phyloP scores from a whole-genome alignment of 768 basidiomycete species.

The Tylopilus plumbeoviolaceoides region DNA sequence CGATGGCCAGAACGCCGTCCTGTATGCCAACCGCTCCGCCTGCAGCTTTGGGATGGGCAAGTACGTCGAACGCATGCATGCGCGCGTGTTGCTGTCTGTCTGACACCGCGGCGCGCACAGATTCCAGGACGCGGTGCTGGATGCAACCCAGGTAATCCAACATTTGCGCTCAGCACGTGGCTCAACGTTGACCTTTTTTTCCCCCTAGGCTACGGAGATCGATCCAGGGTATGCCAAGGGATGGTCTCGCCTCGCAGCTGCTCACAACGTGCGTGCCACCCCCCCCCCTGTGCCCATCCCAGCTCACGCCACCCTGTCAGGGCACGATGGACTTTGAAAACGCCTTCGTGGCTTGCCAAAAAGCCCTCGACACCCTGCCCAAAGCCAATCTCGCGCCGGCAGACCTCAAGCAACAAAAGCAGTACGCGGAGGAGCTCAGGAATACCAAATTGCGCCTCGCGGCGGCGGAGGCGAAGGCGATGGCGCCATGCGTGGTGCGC shows the following conservation, averaged over 20 bases:
- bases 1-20: neutral
- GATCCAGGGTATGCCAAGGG: constrained; percentile 2
- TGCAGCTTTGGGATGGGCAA: neutral
- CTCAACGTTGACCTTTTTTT: neutral
- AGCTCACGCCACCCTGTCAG: neutral
- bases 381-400: neutral
- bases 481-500: neutral
- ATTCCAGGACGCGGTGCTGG: neutral
- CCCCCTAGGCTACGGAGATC: neutral
- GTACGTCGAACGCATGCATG: neutral
- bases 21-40: constrained; percentile 2
- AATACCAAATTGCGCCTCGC: neutral
- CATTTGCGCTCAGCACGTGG: neutral
- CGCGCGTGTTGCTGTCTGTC: too few species aligned
- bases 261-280: neutral
- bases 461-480: neutral
- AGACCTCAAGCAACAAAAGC: neutral
- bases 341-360: neutral
- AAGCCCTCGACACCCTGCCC: neutral
- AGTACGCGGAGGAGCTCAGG: neutral
- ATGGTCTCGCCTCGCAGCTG: constrained; percentile 2
- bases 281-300: neutral
- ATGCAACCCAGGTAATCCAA: neutral
- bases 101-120: neutral
- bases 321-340: neutral